Conservation (phyloP, 2,329 filamentous ascomycete species). For the Fusarium secorum region DNA sequence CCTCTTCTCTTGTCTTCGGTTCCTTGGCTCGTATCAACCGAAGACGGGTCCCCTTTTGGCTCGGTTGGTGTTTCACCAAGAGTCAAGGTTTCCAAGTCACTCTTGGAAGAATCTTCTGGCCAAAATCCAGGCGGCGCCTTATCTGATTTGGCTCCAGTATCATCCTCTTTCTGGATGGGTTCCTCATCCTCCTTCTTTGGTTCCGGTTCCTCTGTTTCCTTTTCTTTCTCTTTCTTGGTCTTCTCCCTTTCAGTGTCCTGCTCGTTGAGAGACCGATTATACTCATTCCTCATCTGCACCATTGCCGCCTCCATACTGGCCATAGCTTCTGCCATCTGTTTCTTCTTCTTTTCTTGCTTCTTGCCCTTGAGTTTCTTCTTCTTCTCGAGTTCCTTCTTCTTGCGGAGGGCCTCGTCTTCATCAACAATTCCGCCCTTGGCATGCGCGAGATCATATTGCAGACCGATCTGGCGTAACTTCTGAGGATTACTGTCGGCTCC, state of each 20-base stretch:
- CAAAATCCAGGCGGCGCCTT: conserved; percentile 28
- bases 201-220: conserved; percentile 1
- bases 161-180: conserved; percentile 5
- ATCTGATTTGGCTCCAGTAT: conserved; percentile 4
- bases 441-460: conserved; percentile 68
- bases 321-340: conserved; percentile 40
- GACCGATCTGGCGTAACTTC: conserved; percentile 68
- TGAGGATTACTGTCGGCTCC: conserved; percentile 59
- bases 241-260: conserved; percentile 19
- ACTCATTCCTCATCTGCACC: conserved; percentile 39
- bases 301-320: conserved; percentile 37
- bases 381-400: conserved; percentile 38
- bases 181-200: conserved; percentile 9
- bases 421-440: conserved; percentile 63
- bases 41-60: conserved; percentile 3
- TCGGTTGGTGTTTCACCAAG: conserved; percentile 1
- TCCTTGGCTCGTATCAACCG: conserved; percentile 3
- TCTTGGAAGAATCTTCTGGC: conserved; percentile 37
- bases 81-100: conserved; percentile 11
- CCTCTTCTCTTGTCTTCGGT: conserved; percentile 16
- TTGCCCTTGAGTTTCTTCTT: conserved; percentile 39
- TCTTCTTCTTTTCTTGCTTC: conserved; percentile 39
- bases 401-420: conserved; percentile 52
- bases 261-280: conserved; percentile 27
- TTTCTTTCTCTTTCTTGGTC: conserved; percentile 4